These are phyloP conservation scores for Linum trigynum DNA, from an alignment of 345 rosid genomes.

Conservation along the genomic window DNA sequence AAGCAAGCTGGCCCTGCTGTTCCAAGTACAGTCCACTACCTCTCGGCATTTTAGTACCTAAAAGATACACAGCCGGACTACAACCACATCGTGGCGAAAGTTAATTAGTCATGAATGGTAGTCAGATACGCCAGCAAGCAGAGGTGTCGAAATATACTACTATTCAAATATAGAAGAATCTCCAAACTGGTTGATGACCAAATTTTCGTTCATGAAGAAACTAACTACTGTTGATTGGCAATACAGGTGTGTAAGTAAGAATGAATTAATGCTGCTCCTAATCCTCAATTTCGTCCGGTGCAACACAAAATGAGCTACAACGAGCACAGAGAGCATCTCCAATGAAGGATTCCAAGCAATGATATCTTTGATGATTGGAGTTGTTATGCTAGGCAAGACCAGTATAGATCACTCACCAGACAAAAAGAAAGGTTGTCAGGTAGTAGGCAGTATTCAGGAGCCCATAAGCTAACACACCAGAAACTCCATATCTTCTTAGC, in stretches of 20 bases:
- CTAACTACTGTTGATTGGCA: too few relatives aligned
- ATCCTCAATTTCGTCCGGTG: neutral
- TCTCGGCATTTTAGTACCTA: neutral
- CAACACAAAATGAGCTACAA: neutral
- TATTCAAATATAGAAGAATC: too few relatives aligned
- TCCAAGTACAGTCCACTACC: neutral
- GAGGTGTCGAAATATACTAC: too few relatives aligned
- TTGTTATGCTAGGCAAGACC: neutral
- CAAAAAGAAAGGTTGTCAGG: conserved; percentile 59
- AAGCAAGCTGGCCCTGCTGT: neutral
- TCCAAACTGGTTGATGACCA: too few relatives aligned
- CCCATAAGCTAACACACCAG: conserved; percentile 80
- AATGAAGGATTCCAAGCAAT: neutral
- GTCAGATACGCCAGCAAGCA: too few relatives aligned
- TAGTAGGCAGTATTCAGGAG: conserved; percentile 74
- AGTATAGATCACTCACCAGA: conserved; percentile 49
- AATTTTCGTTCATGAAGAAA: too few relatives aligned
- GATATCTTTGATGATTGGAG: neutral
- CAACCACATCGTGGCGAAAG: too few relatives aligned
- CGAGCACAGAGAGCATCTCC: neutral
- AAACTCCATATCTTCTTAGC: conserved; percentile 70
- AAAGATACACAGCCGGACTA: too few relatives aligned
- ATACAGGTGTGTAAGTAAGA: too few relatives aligned
- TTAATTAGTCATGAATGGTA: too few relatives aligned
- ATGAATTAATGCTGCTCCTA: too few relatives aligned